phyloP scores from a whole-genome alignment of 202 grass and related monocot species.

The Carex arenaria region DNA sequence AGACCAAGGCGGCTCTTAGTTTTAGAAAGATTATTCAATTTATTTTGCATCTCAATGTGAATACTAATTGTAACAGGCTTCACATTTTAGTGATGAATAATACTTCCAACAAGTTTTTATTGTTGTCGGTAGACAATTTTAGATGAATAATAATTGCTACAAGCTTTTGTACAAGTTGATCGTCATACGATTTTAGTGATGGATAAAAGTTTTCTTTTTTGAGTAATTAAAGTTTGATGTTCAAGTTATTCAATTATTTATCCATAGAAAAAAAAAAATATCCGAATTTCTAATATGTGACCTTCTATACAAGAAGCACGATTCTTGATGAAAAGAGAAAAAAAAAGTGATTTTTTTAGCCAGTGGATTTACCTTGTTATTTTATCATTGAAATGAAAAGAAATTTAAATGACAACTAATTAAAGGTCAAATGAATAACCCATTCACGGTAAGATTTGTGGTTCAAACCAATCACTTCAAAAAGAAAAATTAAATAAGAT shows the following conservation, averaged over 20 bases:
- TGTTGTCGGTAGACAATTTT: neutral
- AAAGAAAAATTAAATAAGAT: neutral
- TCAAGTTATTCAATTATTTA: too few species aligned
- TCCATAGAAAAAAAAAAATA: too few species aligned
- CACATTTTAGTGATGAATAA: too few species aligned
- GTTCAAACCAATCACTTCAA: neutral
- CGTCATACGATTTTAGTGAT: neutral
- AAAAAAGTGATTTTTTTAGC: neutral
- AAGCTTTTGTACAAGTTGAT: neutral
- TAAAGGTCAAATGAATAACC: neutral
- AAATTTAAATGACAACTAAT: neutral
- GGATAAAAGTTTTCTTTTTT: too few species aligned
- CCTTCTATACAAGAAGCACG: too few species aligned
- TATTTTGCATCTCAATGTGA: neutral
- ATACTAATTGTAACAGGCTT: neutral
- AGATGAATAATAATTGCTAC: neutral
- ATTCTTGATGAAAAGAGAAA: too few species aligned
- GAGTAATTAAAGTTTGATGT: too few species aligned
- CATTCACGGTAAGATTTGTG: neutral
- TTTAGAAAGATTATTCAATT: neutral
- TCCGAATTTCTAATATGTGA: too few species aligned
- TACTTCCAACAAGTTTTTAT: neutral
- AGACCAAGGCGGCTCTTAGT: neutral
- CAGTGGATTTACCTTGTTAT: neutral
- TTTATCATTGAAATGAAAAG: neutral